A percentile compares a stretch with the other conserved stretches of the same genome.
Evolutionary conservation across 345 rosid species (phyloP).

Genomic region (Arabis alpina): DNA sequence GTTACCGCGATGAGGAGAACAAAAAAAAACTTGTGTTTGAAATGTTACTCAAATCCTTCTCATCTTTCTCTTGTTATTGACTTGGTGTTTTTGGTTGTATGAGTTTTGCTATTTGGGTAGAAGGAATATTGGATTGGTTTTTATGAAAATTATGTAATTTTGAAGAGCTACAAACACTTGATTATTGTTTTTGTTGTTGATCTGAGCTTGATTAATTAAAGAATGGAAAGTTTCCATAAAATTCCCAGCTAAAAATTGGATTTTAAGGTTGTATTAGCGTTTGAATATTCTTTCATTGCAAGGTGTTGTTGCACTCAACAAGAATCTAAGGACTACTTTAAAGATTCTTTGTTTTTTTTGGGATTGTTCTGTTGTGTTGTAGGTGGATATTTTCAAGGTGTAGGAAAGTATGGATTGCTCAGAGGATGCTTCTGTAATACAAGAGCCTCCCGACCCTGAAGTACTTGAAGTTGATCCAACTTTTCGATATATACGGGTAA

Average conservation of each 20-base stretch:
- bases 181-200: constrained; percentile 7
- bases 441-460: constrained; percentile 68
- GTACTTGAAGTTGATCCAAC: constrained; percentile 74
- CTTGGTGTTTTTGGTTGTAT: neutral
- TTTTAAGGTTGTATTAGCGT: constrained; percentile 11
- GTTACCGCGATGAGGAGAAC: constrained; percentile 23
- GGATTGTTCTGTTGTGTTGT: constrained; percentile 14
- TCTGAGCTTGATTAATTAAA: constrained; percentile 11
- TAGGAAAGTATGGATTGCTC: constrained; percentile 42
- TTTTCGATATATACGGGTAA: constrained; percentile 65
- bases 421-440: constrained; percentile 50
- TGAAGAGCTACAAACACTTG: constrained; percentile 10
- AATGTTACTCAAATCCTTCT: constrained; percentile 12
- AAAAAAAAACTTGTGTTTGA: too few species aligned
- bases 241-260: constrained; percentile 1
- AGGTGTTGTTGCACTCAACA: constrained; percentile 15
- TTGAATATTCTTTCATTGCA: constrained; percentile 13
- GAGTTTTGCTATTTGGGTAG: constrained; percentile 9
- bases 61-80: constrained; percentile 14
- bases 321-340: neutral
- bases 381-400: constrained; percentile 32
- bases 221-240: neutral
- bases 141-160: neutral
- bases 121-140: constrained; percentile 18
- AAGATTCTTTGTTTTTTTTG: constrained; percentile 12